Conservation (phyloP, 805 yeast species). For the Candida pini region DNA sequence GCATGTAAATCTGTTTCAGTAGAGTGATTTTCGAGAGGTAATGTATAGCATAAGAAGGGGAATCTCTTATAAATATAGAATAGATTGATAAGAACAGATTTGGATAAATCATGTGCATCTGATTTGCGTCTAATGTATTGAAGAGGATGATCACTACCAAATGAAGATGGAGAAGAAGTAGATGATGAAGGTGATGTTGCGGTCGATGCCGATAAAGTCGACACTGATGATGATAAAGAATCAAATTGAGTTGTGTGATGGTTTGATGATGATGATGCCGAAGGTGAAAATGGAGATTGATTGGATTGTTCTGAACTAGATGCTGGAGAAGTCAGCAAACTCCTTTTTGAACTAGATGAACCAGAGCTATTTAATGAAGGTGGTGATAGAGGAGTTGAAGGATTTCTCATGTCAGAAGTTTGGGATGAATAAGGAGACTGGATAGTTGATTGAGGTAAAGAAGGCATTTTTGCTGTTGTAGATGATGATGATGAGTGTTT, state of each 20-base stretch:
- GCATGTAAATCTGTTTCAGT: slow-evolving; percentile 5
- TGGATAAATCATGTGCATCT: slow-evolving; percentile 10
- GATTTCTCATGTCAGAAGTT: not conserved
- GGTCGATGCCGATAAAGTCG: not conserved
- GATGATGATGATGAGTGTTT: slow-evolving; percentile 7
- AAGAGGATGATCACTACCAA: slow-evolving; percentile 3
- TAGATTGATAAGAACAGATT: slow-evolving; percentile 23
- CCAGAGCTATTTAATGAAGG: slow-evolving; percentile 1
- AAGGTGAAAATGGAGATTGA: not conserved
- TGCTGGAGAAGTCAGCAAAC: not conserved
- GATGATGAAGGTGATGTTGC: not conserved
- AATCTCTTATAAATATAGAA: slow-evolving; percentile 26
- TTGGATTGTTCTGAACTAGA: slow-evolving; percentile 1
- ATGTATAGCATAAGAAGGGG: slow-evolving; percentile 29
- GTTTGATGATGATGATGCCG: slow-evolving; percentile 3
- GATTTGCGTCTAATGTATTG: slow-evolving; percentile 6
- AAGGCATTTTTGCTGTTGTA: not conserved
- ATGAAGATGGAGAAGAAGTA: slow-evolving; percentile 3
- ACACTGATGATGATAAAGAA: not conserved
- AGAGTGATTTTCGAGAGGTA: not conserved
- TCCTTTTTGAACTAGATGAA: slow-evolving; percentile 9
- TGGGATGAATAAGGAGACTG: not conserved
- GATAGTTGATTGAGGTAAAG: not conserved
- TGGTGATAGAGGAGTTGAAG: not conserved
- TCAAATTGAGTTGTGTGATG: not conserved